Percentiles rank a stretch among this genome's conserved stretches.
phyloP scores from a whole-genome alignment of 2,329 filamentous ascomycete genomes.

The Pseudogymnoascus sp. region DNA sequence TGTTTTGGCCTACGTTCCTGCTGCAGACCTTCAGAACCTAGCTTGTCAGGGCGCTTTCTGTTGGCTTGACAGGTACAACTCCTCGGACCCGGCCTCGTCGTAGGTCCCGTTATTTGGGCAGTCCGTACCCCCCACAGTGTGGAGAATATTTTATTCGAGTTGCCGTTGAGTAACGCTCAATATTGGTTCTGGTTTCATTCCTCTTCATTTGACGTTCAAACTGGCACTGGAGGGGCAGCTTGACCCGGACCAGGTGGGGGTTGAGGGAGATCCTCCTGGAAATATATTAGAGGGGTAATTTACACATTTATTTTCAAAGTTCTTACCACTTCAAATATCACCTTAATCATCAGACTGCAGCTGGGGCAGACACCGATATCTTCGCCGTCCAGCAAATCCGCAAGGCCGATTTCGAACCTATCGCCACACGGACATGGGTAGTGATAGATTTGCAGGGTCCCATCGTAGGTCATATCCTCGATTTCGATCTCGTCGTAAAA shows the following conservation, averaged over 20 bases:
- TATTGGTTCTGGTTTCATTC: neutral
- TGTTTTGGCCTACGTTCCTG: neutral
- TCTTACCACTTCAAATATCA: slow-evolving; percentile 80
- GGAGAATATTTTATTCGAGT: neutral
- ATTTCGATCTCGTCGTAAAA: slow-evolving; percentile 99
- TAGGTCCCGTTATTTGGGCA: neutral
- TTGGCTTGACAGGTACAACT: neutral
- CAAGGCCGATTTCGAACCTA: slow-evolving; percentile 82
- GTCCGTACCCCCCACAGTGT: neutral
- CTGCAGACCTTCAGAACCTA: neutral
- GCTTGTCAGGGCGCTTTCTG: neutral
- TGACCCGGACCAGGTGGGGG: slow-evolving; percentile 24
- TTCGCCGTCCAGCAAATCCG: slow-evolving; percentile 76
- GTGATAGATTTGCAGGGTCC: slow-evolving; percentile 76
- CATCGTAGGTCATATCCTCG: slow-evolving; percentile 93
- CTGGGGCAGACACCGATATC: slow-evolving; percentile 97
- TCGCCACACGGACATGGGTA: slow-evolving; percentile 97
- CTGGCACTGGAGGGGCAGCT: slow-evolving; percentile 19
- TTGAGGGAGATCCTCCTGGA: slow-evolving; percentile 43
- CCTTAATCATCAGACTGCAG: slow-evolving; percentile 91
- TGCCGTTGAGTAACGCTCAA: neutral
- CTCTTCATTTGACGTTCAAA: neutral
- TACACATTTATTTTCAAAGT: neutral
- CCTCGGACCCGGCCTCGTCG: neutral
- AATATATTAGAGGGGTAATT: neutral